Conservation (phyloP, 2,329 filamentous ascomycete genomes). For the Fusarium nygamai region DNA sequence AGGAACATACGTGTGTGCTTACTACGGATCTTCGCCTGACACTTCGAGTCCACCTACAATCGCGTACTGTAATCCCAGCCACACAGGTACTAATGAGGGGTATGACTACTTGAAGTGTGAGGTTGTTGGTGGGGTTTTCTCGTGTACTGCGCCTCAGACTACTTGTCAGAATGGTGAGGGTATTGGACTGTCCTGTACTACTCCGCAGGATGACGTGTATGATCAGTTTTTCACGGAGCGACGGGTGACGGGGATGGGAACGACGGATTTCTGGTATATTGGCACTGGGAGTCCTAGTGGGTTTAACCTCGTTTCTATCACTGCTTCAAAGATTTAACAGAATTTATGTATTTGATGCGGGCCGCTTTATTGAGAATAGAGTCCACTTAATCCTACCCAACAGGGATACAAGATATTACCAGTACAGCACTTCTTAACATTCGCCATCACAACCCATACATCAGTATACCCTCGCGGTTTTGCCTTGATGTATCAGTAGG, state of each 20-base stretch:
- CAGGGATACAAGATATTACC: too few species aligned
- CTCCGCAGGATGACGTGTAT: neutral
- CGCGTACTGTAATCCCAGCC: neutral
- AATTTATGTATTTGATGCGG: fast-evolving
- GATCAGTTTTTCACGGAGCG: neutral
- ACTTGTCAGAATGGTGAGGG: neutral
- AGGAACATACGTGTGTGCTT: neutral
- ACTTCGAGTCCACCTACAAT: neutral
- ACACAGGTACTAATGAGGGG: neutral
- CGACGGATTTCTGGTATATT: neutral
- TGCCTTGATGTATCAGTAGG: too few species aligned
- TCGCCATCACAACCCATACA: too few species aligned
- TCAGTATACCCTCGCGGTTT: too few species aligned
- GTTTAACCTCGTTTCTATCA: neutral
- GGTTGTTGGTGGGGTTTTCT: neutral
- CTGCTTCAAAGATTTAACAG: too few species aligned
- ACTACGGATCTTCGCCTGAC: neutral
- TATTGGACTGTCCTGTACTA: neutral
- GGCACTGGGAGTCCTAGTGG: neutral
- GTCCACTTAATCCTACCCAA: too few species aligned
- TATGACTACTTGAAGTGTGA: neutral
- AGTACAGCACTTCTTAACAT: too few species aligned
- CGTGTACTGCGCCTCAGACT: neutral
- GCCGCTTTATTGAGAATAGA: too few species aligned
- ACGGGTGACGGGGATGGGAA: neutral